Conservation (phyloP, 352 stramenopile genomes). For the Globisporangium paroecandrum region DNA sequence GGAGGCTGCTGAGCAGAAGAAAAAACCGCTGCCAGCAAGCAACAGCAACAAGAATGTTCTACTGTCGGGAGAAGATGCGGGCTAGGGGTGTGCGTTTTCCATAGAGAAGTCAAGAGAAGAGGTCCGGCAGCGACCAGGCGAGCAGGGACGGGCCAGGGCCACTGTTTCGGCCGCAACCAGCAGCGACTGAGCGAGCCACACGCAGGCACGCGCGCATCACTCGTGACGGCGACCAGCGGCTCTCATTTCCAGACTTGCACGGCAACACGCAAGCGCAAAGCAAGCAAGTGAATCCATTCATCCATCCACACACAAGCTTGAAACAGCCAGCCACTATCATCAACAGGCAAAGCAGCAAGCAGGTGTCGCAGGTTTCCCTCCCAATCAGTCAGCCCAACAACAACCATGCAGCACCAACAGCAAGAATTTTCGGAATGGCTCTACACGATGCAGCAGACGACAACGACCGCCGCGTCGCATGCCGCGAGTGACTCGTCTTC, state of each 20-base stretch:
- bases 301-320: background rate
- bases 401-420: slow-evolving; percentile 1
- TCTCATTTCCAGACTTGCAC: slow-evolving; percentile 32
- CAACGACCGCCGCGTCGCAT: slow-evolving; percentile 16
- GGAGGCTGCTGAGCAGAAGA: background rate
- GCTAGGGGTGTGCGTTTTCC: background rate
- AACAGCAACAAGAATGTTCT: slow-evolving; percentile 10
- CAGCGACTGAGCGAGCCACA: too few relatives aligned
- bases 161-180: background rate
- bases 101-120: background rate
- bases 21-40: background rate
- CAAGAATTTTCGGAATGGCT: slow-evolving; percentile 51
- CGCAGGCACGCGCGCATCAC: slow-evolving; percentile 2
- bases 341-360: background rate
- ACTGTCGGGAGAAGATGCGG: too few relatives aligned
- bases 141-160: too few relatives aligned
- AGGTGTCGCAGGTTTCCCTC: slow-evolving; percentile 1
- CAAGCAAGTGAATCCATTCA: background rate
- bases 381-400: background rate
- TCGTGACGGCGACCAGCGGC: slow-evolving; percentile 1
- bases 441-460: slow-evolving; percentile 28
- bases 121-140: too few relatives aligned
- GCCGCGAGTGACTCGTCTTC: slow-evolving; percentile 39
- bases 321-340: slow-evolving; percentile 1
- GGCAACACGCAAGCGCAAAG: slow-evolving; percentile 3